phyloP scores from a whole-genome alignment of 225 moss, liverwort and hornwort species.

The Pseudoscleropodium purum region DNA sequence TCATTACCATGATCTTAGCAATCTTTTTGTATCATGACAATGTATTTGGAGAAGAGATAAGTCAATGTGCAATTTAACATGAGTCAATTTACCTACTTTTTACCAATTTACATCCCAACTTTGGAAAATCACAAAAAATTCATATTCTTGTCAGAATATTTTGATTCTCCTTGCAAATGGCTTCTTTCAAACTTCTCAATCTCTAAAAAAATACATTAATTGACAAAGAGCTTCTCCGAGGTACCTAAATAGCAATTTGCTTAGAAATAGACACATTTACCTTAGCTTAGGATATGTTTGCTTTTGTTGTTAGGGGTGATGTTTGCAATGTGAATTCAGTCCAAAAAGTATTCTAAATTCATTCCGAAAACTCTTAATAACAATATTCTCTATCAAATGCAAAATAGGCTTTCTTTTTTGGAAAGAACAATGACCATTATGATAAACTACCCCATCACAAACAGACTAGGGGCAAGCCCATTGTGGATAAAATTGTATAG shows the following conservation, averaged over 20 bases:
- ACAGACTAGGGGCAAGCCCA: too few species aligned
- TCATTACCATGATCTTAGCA: background rate
- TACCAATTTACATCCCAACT: background rate
- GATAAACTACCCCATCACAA: too few species aligned
- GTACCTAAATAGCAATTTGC: background rate
- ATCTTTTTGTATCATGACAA: background rate
- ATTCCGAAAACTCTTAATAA: too few species aligned
- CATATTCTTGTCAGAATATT: background rate
- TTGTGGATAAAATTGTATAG: too few species aligned
- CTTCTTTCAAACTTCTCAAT: background rate
- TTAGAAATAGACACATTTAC: too few species aligned
- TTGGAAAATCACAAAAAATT: background rate
- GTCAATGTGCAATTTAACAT: rapidly evolving
- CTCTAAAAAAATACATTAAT: rapidly evolving
- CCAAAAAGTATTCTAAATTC: too few species aligned
- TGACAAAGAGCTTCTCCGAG: background rate
- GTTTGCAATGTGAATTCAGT: background rate
- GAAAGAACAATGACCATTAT: too few species aligned
- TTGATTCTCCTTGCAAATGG: background rate
- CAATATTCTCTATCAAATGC: too few species aligned
- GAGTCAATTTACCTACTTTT: background rate
- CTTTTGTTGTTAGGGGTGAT: too few species aligned
- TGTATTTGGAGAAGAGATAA: background rate
- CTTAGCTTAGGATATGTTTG: too few species aligned
- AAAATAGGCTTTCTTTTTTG: too few species aligned